phyloP scores from a whole-genome alignment of 495 filamentous ascomycete species.

The Neurospora cerealis region DNA sequence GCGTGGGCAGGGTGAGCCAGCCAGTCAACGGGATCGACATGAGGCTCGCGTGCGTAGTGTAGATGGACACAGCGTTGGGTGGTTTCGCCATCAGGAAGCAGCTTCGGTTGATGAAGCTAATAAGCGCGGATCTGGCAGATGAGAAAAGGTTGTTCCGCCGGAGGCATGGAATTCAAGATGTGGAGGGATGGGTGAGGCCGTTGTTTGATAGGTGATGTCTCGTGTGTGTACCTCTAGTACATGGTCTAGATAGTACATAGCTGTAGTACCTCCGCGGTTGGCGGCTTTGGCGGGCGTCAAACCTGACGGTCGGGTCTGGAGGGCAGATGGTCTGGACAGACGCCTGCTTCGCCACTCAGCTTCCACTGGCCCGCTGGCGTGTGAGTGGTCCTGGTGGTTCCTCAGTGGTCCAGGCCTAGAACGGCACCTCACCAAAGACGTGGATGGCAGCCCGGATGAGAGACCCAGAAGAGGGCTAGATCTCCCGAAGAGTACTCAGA shows the following conservation, averaged over 20 bases:
- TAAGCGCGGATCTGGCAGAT: not conserved
- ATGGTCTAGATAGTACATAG: not conserved
- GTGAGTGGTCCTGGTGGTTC: not conserved
- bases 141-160: not conserved
- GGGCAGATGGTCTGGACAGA: not conserved
- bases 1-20: not conserved
- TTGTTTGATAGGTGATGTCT: not conserved
- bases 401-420: not conserved
- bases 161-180: not conserved
- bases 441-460: not conserved
- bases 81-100: not conserved
- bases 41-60: not conserved
- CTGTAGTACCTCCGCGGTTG: not conserved
- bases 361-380: not conserved
- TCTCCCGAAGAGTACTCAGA: not conserved
- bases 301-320: not conserved
- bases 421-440: not conserved
- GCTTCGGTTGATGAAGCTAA: not conserved
- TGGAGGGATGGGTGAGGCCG: not conserved
- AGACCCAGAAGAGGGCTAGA: not conserved
- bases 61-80: not conserved
- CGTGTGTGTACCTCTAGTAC: not conserved
- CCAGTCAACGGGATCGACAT: not conserved
- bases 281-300: not conserved
- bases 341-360: not conserved